Conservation (phyloP, 306 rosid genomes). For the Pterocarpus macrocarpus region DNA sequence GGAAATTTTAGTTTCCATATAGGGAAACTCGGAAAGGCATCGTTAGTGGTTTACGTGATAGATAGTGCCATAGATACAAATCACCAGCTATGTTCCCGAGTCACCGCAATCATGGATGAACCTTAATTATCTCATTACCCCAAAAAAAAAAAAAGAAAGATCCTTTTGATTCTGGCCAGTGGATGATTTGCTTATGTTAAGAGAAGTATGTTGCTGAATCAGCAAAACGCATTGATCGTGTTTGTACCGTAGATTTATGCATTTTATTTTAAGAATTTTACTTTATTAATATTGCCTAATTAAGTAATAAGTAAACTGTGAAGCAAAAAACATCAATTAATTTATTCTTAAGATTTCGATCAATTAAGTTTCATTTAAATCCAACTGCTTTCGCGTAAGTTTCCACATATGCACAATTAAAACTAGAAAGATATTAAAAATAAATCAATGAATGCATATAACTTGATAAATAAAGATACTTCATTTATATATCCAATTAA, state of each 20-base stretch:
- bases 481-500: too few species aligned
- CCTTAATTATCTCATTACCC: not conserved
- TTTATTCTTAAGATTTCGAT: too few species aligned
- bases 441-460: too few species aligned
- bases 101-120: not conserved
- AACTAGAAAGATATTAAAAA: too few species aligned
- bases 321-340: not conserved
- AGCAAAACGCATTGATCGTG: not conserved
- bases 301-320: not conserved
- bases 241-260: not conserved
- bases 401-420: too few species aligned
- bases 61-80: not conserved
- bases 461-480: too few species aligned
- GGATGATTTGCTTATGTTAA: not conserved
- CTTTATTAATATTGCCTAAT: not conserved
- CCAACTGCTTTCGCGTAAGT: too few species aligned
- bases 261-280: too few species aligned
- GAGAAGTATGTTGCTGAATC: not conserved
- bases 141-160: not conserved
- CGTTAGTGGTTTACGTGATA: not conserved
- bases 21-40: not conserved
- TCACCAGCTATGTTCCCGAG: not conserved
- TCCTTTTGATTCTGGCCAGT: not conserved
- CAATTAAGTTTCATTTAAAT: too few species aligned
- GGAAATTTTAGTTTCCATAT: not conserved